Percentiles rank a stretch among this genome's conserved stretches.
Conservation (phyloP, 208 protist species). For the Leishmania amazonensis region DNA sequence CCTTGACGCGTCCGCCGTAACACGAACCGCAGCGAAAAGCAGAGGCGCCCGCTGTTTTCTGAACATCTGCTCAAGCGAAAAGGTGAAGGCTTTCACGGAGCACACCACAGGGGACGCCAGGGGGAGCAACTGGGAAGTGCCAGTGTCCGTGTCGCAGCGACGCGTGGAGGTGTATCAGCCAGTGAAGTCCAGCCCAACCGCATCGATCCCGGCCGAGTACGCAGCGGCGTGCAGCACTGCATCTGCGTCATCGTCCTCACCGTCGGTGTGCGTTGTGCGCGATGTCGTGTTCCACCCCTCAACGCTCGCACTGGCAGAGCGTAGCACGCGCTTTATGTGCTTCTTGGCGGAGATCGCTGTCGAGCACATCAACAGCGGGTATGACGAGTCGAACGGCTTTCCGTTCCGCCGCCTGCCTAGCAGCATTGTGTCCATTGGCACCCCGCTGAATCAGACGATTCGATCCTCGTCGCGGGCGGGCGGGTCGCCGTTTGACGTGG, state of each 20-base stretch:
- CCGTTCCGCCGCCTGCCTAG: slow-evolving; percentile 66
- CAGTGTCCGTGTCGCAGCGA: slow-evolving; percentile 78
- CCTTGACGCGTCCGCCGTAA: neutral
- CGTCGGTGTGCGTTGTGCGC: slow-evolving; percentile 56
- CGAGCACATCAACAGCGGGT: slow-evolving; percentile 91
- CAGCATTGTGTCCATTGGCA: slow-evolving; percentile 59
- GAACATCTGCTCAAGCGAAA: slow-evolving; percentile 85
- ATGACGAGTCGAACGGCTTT: slow-evolving; percentile 79
- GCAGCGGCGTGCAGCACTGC: neutral
- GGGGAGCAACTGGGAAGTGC: slow-evolving; percentile 90
- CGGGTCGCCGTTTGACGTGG: slow-evolving; percentile 52
- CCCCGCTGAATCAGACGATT: slow-evolving; percentile 85
- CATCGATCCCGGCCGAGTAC: slow-evolving; percentile 20
- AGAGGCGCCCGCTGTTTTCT: slow-evolving; percentile 44
- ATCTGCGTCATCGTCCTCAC: neutral
- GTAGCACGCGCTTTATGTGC: slow-evolving; percentile 81
- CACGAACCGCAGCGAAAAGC: neutral
- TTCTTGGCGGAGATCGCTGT: slow-evolving; percentile 93
- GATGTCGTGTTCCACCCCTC: slow-evolving; percentile 90
- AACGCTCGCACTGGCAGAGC: slow-evolving; percentile 71
- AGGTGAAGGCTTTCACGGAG: slow-evolving; percentile 79
- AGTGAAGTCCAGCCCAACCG: neutral
- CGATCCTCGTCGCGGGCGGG: slow-evolving; percentile 30
- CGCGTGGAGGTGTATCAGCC: slow-evolving; percentile 61
- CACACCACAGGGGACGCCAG: slow-evolving; percentile 56